Evolutionary conservation across 768 basidiomycete genomes (phyloP), one percentile per base, ranked within the genome.

Genomic region (Boletus pseudo-olivaceus): DNA sequence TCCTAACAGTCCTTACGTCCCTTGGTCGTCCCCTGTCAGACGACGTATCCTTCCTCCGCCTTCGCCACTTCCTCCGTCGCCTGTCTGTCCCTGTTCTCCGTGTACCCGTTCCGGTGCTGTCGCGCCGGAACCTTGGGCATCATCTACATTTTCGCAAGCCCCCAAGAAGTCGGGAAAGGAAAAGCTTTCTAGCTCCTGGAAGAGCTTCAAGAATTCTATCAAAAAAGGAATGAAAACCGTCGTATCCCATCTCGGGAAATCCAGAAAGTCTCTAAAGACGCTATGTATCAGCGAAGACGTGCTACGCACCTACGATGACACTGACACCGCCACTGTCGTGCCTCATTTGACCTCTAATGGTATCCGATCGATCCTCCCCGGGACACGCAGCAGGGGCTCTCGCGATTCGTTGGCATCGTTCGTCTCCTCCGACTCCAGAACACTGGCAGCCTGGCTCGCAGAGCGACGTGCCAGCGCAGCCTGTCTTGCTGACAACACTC

Each of bases 1-100:
- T 63, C 78, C 80, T 7, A 80, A 81, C 48, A 80, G 77, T 61
- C 80, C 81, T n/a, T 82, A 81, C 49, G 76, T 79, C 6, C 80
- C 80, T 9, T 82, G 78, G 80, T 61, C 72, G 6, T 64, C 71
- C 29, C 67, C 73, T 26, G 66, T 63, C 71, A 82, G 64, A 69
- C 82, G 53, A 53, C 71, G 67, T 57, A 75, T 72, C 59, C 74
- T 73, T 54, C 75, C 59, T 49, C 78, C 77, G 19, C 56, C 61
- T 42, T 68, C 68, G 58, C 63, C 77, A 65, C 45, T 54, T 33
- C 62, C 56, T 66, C 64, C 37, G 61, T 72, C 69, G 47, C 75
- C 67, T 35, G 67, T 49, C 57, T 68, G 60, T 70, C 74, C 68
- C 34, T 71, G 72, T 32, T 67, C 68, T 33, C 67, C 64, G 9